Evolutionary conservation across 2,329 filamentous ascomycete species (phyloP).

Genomic region (Cytospora mali): DNA sequence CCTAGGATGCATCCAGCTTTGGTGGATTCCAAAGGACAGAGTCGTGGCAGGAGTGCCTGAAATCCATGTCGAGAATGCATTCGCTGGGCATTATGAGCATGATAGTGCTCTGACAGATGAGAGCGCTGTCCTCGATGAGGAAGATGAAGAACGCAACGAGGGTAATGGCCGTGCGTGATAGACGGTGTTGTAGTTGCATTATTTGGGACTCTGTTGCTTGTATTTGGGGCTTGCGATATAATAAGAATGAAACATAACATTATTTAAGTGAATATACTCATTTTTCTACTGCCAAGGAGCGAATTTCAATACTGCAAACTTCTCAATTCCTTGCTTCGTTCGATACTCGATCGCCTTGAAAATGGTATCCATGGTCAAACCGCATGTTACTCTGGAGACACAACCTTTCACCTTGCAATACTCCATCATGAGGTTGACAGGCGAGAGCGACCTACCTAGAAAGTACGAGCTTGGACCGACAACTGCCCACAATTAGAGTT

Average conservation of each 20-base stretch:
- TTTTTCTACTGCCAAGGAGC: not conserved
- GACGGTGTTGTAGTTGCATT: not conserved
- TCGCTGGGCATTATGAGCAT: constrained; percentile 14
- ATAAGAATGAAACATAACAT: not conserved
- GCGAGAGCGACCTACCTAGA: not conserved
- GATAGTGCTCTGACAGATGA: not conserved
- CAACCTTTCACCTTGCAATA: not conserved
- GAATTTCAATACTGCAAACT: not conserved
- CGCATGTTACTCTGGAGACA: not conserved
- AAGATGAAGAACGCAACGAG: not conserved
- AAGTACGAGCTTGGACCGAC: not conserved
- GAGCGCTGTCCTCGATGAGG: constrained; percentile 10
- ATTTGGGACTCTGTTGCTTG: not conserved
- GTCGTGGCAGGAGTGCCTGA: constrained; percentile 8
- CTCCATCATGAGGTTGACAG: not conserved
- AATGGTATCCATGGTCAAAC: not conserved
- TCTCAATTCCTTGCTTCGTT: not conserved
- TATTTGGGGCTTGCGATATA: not conserved
- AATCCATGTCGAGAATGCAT: constrained; percentile 25
- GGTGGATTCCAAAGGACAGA: constrained; percentile 24
- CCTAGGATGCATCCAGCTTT: constrained; percentile 20
- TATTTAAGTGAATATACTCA: not conserved
- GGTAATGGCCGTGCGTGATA: not conserved
- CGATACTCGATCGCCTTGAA: not conserved
- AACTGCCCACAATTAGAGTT: constrained; percentile 1